phyloP scores from a whole-genome alignment of 192 early-diverging fungal species.

The Dimargaris verticillata region DNA sequence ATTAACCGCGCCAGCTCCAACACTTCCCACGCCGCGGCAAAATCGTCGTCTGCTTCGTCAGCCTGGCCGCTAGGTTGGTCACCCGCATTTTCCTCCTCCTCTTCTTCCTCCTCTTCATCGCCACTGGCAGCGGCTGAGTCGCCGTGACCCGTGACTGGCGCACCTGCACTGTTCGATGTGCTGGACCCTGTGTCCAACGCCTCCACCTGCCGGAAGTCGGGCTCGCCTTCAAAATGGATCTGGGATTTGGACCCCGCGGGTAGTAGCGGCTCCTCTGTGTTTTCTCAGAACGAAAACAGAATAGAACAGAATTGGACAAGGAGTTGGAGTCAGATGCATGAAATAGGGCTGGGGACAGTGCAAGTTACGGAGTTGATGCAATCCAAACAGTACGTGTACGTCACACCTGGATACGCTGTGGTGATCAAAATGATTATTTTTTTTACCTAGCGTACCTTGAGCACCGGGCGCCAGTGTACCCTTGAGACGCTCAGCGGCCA shows the following conservation, averaged over 20 bases:
- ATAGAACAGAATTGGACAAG: too few species aligned
- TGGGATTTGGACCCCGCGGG: constrained; percentile 23
- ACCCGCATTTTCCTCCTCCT: constrained; percentile 20
- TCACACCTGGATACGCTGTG: too few species aligned
- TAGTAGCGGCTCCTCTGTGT: too few species aligned
- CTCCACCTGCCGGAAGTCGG: constrained; percentile 20
- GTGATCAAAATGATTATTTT: background rate
- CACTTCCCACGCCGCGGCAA: constrained; percentile 67
- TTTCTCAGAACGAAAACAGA: too few species aligned
- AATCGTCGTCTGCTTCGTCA: constrained; percentile 39
- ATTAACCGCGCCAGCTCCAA: constrained; percentile 73
- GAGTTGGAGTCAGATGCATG: too few species aligned
- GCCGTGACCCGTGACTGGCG: too few species aligned
- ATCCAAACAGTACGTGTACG: too few species aligned
- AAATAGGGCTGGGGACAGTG: too few species aligned
- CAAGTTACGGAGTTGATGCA: too few species aligned
- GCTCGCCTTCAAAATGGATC: constrained; percentile 52
- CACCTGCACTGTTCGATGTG: too few species aligned
- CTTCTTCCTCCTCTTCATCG: constrained; percentile 22
- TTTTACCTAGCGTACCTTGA: background rate
- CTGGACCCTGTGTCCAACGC: background rate
- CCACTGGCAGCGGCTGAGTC: background rate
- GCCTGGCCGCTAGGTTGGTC: constrained; percentile 13
- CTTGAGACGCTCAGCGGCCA: constrained; percentile 37
- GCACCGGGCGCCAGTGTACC: background rate